A percentile compares a stretch with the other conserved stretches of the same genome.
Conservation (phyloP, 257 asterid genomes). For the Primulina huaijiensis region DNA sequence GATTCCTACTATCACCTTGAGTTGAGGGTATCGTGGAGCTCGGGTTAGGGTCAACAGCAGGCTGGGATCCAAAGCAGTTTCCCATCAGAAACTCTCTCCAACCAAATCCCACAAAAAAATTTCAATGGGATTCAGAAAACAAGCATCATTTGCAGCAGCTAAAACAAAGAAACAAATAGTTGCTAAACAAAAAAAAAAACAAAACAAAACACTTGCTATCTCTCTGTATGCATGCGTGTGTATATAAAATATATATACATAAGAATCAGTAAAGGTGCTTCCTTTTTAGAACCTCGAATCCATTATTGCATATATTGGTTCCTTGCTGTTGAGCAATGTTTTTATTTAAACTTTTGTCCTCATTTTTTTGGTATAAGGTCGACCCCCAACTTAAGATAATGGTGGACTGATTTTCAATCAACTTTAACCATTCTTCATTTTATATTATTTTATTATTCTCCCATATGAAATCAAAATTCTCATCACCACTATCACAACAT, state of each 20-base stretch:
- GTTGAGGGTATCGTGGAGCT: conserved; percentile 47
- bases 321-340: neutral
- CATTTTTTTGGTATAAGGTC: no score
- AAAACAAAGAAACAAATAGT: neutral
- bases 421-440: no score
- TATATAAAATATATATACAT: no score
- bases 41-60: conserved; percentile 41
- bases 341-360: no score
- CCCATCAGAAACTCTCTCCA: conserved; percentile 50
- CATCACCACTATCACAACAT: no score
- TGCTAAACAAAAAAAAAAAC: neutral
- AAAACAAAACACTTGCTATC: no score
- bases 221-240: no score
- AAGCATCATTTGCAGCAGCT: conserved; percentile 16
- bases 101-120: conserved; percentile 5
- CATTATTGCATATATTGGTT: neutral
- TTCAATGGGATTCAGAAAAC: conserved; percentile 15
- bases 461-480: neutral
- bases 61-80: conserved; percentile 70
- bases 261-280: neutral
- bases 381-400: neutral
- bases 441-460: neutral
- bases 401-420: neutral
- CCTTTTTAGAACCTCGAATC: no score
- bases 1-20: conserved; percentile 42